Conservation (phyloP, 176 grass and related monocot species). For the Oryza brachyantha region DNA sequence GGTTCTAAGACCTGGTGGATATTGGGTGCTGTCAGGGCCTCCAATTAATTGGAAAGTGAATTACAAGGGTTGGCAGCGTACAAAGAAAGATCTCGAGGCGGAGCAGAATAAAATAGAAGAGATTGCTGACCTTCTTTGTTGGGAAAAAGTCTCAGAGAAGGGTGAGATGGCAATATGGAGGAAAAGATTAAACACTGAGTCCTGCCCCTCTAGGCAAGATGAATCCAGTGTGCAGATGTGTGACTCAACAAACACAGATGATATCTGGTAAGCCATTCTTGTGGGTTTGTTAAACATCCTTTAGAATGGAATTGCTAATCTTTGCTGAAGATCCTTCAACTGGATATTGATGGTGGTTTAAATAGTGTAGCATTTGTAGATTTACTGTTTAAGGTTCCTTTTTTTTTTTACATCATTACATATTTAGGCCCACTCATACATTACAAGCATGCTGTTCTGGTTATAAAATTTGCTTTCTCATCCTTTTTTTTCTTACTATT, state of each 20-base stretch:
- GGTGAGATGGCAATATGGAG: conserved; percentile 92
- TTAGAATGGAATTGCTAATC: background rate
- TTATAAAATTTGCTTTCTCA: background rate
- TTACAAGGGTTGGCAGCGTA: conserved; percentile 82
- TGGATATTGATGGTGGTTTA: background rate
- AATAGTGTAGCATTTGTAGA: background rate
- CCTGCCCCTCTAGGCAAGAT: conserved; percentile 71
- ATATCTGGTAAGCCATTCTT: conserved; percentile 70
- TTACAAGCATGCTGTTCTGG: background rate
- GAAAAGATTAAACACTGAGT: conserved; percentile 68
- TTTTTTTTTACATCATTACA: background rate
- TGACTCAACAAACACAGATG: conserved; percentile 70
- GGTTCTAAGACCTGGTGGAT: conserved; percentile 93
- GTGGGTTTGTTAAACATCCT: conserved; percentile 1
- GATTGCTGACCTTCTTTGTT: conserved; percentile 73
- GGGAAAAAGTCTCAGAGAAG: conserved; percentile 88
- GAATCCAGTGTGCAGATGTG: conserved; percentile 60
- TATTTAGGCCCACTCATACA: background rate
- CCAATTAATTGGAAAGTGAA: conserved; percentile 85
- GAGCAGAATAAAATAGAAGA: conserved; percentile 94
- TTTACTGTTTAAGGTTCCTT: background rate
- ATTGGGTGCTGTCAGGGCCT: conserved; percentile 92
- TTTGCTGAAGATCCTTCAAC: background rate
- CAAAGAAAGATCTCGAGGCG: conserved; percentile 73
- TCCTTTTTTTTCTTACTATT: background rate